Percentiles rank a stretch among this genome's conserved stretches.
These are phyloP conservation scores for Fusarium tuaranense DNA, from an alignment of 2,329 filamentous ascomycete genomes.

Conservation along the genomic window DNA sequence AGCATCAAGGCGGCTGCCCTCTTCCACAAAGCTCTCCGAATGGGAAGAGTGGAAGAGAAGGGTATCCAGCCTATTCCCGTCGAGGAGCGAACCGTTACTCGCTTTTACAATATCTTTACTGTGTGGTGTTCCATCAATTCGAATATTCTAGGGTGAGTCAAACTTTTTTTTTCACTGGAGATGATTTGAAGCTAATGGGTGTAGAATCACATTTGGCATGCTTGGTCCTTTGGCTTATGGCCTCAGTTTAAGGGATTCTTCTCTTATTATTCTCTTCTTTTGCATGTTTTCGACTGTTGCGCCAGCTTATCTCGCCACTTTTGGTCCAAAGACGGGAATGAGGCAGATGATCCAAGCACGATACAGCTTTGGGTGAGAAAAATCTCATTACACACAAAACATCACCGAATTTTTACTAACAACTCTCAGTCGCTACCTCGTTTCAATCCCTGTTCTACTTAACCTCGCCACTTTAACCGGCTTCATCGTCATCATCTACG, in stretches of 20 bases:
- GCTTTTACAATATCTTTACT: conserved; percentile 60
- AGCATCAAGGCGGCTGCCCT: conserved; percentile 43
- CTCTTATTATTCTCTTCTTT: conserved; percentile 74
- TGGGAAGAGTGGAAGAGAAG: conserved; percentile 56
- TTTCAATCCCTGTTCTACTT: conserved; percentile 69
- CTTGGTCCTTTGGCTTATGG: conserved; percentile 67
- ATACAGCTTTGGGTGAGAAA: conserved; percentile 67
- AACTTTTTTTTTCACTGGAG: neutral
- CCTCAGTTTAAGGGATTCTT: conserved; percentile 65
- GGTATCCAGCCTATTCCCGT: conserved; percentile 58
- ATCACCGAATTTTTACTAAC: neutral
- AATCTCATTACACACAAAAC: neutral
- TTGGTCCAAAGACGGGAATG: conserved; percentile 73
- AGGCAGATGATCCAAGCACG: conserved; percentile 74
- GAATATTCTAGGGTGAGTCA: conserved; percentile 58
- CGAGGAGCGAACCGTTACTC: conserved; percentile 54
- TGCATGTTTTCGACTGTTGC: conserved; percentile 64
- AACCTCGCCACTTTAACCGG: conserved; percentile 73
- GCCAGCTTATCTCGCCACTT: conserved; percentile 67
- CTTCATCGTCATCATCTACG: conserved; percentile 72
- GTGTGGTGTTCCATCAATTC: conserved; percentile 62
- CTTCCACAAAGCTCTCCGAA: conserved; percentile 49
- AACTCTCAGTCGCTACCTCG: conserved; percentile 61
- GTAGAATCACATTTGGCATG: conserved; percentile 72
- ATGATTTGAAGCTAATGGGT: conserved; percentile 17